Evolutionary conservation across 2,329 filamentous ascomycete species (phyloP).

Genomic region (Aureobasidium sp.): DNA sequence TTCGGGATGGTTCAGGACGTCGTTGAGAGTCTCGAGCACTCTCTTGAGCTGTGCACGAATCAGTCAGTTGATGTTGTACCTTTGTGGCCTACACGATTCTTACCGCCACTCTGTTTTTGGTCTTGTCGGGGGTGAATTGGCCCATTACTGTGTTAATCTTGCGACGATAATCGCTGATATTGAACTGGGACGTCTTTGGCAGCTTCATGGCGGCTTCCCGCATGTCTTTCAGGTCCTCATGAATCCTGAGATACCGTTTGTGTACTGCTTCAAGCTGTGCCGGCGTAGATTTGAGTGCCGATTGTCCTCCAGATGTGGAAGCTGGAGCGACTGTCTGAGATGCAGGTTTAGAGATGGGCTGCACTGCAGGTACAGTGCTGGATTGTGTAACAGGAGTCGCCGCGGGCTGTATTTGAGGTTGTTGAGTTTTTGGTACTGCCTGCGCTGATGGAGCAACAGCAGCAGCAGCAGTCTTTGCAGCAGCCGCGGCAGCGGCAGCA

Average conservation of each 20-base stretch:
- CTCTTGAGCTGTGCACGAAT: constrained; percentile 34
- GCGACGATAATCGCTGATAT: constrained; percentile 62
- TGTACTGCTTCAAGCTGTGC: constrained; percentile 38
- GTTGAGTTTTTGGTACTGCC: neutral
- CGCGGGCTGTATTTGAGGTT: neutral
- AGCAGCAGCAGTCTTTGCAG: constrained; percentile 6
- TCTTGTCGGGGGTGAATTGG: constrained; percentile 61
- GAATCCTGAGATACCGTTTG: constrained; percentile 49
- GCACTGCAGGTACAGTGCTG: neutral
- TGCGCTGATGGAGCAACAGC: neutral
- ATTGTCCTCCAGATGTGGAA: neutral
- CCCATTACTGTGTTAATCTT: constrained; percentile 66
- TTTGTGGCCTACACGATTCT: neutral
- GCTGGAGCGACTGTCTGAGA: neutral
- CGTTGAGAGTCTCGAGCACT: constrained; percentile 48
- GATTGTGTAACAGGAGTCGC: neutral
- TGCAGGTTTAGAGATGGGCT: neutral
- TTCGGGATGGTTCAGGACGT: constrained; percentile 20
- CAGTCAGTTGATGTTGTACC: neutral
- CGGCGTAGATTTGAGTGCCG: neutral
- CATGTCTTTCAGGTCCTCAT: constrained; percentile 58
- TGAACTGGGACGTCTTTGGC: constrained; percentile 42
- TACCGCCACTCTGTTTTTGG: constrained; percentile 54
- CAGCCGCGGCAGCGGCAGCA: constrained; percentile 23
- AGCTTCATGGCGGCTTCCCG: constrained; percentile 48